These are phyloP conservation scores for Mercurialis annua DNA, from an alignment of 345 rosid species.

Conservation along the genomic window DNA sequence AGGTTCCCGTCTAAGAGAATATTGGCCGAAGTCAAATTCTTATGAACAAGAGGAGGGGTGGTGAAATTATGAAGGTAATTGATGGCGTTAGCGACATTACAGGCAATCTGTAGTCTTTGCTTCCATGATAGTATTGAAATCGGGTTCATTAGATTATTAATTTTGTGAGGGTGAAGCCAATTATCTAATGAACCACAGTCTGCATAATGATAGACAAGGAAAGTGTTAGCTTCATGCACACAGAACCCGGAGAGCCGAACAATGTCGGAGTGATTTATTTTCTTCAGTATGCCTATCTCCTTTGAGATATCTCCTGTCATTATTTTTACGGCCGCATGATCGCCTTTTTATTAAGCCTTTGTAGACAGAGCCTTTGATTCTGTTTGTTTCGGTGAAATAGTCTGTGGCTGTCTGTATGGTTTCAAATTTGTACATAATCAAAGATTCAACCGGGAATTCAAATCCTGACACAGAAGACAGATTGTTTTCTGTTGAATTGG, in stretches of 20 bases:
- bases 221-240: constrained; percentile 60
- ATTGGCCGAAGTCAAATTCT: constrained; percentile 73
- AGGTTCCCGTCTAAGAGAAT: constrained; percentile 64
- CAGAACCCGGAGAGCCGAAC: constrained; percentile 86
- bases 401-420: constrained; percentile 59
- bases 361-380: constrained; percentile 67
- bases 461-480: constrained; percentile 31
- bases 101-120: constrained; percentile 71
- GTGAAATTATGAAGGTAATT: constrained; percentile 72
- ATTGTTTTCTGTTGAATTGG: neutral
- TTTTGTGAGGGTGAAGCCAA: constrained; percentile 46
- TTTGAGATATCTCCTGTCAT: constrained; percentile 70
- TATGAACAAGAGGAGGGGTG: constrained; percentile 70
- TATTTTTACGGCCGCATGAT: constrained; percentile 70
- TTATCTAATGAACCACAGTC: constrained; percentile 63
- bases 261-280: constrained; percentile 71
- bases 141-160: neutral
- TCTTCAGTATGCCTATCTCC: constrained; percentile 75
- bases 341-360: constrained; percentile 62
- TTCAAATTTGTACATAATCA: constrained; percentile 54
- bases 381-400: constrained; percentile 50
- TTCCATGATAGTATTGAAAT: constrained; percentile 48
- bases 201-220: constrained; percentile 73
- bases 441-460: constrained; percentile 50
- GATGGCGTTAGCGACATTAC: constrained; percentile 65